Evolutionary conservation across 495 filamentous ascomycete genomes (phyloP).

Genomic region (Apodospora peruviana): DNA sequence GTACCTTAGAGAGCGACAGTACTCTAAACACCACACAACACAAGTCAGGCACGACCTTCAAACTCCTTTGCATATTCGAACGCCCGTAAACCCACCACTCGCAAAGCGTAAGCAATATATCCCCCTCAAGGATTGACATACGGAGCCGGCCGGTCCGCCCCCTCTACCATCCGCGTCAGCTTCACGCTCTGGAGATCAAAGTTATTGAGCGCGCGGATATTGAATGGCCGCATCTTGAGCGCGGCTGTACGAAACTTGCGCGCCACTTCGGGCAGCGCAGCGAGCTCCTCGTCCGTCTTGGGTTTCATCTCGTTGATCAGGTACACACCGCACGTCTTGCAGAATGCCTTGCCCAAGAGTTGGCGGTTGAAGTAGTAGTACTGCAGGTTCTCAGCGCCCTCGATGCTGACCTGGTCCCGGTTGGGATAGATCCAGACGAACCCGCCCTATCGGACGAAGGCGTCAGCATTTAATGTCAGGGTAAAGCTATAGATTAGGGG

Average conservation of each 20-base stretch:
- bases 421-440: slow-evolving; percentile 33
- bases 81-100: no score
- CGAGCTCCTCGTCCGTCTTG: slow-evolving; percentile 18
- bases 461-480: no score
- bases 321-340: slow-evolving; percentile 38
- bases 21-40: no score
- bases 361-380: slow-evolving; percentile 27
- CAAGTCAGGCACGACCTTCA: no score
- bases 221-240: slow-evolving; percentile 15
- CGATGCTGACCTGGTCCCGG: slow-evolving; percentile 21
- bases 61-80: no score
- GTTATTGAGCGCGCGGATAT: slow-evolving; percentile 27
- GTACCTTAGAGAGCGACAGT: no score
- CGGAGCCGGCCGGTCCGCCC: slow-evolving; percentile 14
- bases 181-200: slow-evolving; percentile 25
- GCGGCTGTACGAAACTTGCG: slow-evolving; percentile 2
- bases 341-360: slow-evolving; percentile 32
- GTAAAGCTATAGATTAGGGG: no score
- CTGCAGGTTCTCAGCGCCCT: slow-evolving; percentile 28
- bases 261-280: slow-evolving; percentile 14
- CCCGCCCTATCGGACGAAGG: slow-evolving; percentile 12
- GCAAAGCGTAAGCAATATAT: no score
- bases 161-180: slow-evolving; percentile 3
- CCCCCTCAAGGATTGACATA: slow-evolving; percentile 37
- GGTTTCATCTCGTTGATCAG: slow-evolving; percentile 18